phyloP scores from a whole-genome alignment of 306 rosid species.

The Quercus cerris region DNA sequence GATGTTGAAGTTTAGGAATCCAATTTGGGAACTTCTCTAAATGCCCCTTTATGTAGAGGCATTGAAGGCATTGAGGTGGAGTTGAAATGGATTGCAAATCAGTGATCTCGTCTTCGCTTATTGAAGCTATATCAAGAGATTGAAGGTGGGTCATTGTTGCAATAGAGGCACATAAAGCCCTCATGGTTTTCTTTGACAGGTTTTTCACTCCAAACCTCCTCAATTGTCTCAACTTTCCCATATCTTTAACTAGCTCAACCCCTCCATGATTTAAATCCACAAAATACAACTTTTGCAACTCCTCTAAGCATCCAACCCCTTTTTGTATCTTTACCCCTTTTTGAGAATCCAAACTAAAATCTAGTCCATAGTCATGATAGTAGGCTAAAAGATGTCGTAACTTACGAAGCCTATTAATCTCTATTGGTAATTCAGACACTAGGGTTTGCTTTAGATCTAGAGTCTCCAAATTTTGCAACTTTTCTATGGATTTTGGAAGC shows the following conservation, averaged over 20 bases:
- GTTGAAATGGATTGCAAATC: neutral
- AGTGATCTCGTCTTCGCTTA: constrained; percentile 3
- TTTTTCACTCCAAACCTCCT: neutral
- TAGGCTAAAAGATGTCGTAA: neutral
- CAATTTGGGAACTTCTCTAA: constrained; percentile 6
- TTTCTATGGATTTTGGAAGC: too few species aligned
- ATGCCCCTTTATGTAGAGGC: constrained; percentile 4
- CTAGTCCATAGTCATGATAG: neutral
- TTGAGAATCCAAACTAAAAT: neutral
- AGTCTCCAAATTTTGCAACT: too few species aligned
- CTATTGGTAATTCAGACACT: too few species aligned
- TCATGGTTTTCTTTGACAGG: neutral
- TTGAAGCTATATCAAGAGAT: neutral
- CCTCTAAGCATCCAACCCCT: neutral
- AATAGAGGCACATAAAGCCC: neutral
- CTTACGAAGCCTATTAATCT: too few species aligned
- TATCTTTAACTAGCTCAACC: neutral
- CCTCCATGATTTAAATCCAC: neutral
- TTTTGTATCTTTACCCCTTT: too few species aligned
- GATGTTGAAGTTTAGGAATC: neutral
- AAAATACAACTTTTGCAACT: neutral
- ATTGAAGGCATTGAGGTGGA: neutral
- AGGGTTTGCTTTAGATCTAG: too few species aligned
- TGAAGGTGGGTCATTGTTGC: neutral
- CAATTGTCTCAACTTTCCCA: neutral